phyloP scores from a whole-genome alignment of 768 basidiomycete species.

The Kwoniella mangroviensis region DNA sequence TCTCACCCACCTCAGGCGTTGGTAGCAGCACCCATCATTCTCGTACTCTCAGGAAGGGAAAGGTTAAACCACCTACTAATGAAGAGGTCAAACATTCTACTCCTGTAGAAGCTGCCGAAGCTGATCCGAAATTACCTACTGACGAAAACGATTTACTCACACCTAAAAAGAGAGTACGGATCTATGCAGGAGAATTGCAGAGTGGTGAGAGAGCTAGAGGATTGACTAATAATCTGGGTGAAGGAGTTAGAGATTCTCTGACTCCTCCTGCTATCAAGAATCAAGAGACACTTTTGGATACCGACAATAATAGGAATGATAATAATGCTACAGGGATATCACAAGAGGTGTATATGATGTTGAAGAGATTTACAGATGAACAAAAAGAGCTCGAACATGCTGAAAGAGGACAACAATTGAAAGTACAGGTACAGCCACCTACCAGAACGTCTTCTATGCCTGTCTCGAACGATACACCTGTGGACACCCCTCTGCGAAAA shows the following conservation, averaged over 20 bases:
- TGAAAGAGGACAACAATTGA: not conserved
- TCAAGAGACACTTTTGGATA: too few species aligned
- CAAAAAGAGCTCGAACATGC: constrained; percentile 6
- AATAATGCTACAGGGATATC: not conserved
- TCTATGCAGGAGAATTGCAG: constrained; percentile 15
- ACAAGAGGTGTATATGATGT: constrained; percentile 15
- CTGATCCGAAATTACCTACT: constrained; percentile 6
- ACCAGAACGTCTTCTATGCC: not conserved
- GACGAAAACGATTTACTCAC: not conserved
- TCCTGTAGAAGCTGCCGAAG: constrained; percentile 12
- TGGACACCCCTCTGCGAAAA: not conserved
- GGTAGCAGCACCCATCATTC: not conserved
- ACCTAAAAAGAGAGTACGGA: constrained; percentile 16
- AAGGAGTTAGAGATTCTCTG: constrained; percentile 1
- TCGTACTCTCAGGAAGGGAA: not conserved
- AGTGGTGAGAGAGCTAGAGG: constrained; percentile 7
- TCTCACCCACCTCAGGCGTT: not conserved
- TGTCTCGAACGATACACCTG: too few species aligned
- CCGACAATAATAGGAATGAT: not conserved
- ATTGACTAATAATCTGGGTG: constrained; percentile 14
- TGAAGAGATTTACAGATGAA: constrained; percentile 13
- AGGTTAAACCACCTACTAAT: not conserved
- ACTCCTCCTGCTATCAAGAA: not conserved
- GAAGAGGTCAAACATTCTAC: constrained; percentile 2
- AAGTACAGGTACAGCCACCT: not conserved